Conservation (phyloP, 768 basidiomycete species). For the Leccinum arenicola region DNA sequence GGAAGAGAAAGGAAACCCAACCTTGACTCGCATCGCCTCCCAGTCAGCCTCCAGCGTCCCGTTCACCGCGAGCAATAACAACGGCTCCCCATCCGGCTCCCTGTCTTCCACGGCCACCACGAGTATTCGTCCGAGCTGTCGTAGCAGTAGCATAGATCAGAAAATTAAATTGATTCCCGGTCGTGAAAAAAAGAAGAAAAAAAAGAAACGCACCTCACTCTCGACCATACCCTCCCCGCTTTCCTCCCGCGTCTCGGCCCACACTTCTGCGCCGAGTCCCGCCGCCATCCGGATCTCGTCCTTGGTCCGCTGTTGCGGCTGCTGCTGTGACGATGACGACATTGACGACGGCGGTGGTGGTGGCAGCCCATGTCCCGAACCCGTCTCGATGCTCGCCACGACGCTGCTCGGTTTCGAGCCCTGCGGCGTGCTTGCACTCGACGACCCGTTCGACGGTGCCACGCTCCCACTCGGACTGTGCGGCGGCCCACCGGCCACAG, state of each 20-base stretch:
- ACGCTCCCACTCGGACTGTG: slow-evolving; percentile 14
- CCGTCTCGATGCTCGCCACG: slow-evolving; percentile 5
- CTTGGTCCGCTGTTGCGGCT: slow-evolving; percentile 43
- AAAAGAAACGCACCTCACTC: slow-evolving; percentile 55
- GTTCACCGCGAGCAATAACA: slow-evolving; percentile 71
- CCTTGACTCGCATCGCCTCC: slow-evolving; percentile 64
- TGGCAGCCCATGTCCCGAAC: background rate
- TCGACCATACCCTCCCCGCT: slow-evolving; percentile 59
- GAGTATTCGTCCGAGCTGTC: slow-evolving; percentile 66
- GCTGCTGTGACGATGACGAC: background rate
- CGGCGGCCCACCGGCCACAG: background rate
- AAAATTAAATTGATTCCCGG: background rate
- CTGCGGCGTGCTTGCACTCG: slow-evolving; percentile 6
- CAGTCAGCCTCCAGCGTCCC: slow-evolving; percentile 59
- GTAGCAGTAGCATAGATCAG: background rate
- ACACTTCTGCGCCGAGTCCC: slow-evolving; percentile 71
- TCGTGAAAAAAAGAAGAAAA: background rate
- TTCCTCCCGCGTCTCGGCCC: slow-evolving; percentile 67
- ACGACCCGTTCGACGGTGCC: slow-evolving; percentile 10
- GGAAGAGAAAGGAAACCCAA: slow-evolving; percentile 32
- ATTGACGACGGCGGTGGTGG: background rate
- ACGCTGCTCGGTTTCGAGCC: slow-evolving; percentile 14
- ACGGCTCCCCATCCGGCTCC: slow-evolving; percentile 36
- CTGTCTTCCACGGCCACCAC: slow-evolving; percentile 60
- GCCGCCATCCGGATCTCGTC: slow-evolving; percentile 73